These are phyloP conservation scores for Heterobasidion parviporum DNA, from an alignment of 1,284 basidiomycete genomes.

Conservation along the genomic window DNA sequence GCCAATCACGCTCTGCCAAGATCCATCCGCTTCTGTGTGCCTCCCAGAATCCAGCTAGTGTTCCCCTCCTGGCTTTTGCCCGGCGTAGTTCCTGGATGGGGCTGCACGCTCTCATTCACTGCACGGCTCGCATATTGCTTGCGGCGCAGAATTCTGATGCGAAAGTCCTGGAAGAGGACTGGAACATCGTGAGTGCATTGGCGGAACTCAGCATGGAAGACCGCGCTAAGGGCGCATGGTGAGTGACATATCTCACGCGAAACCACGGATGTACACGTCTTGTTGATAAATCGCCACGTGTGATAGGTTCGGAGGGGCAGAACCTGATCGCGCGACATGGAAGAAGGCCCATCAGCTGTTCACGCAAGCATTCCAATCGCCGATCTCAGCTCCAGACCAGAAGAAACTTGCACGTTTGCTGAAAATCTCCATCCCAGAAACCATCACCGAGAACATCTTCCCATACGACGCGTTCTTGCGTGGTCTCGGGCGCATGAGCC, in stretches of 20 bases:
- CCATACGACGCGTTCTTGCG: constrained; percentile 66
- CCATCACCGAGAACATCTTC: constrained; percentile 56
- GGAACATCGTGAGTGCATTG: constrained; percentile 40
- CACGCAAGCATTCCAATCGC: constrained; percentile 49
- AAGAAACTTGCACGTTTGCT: constrained; percentile 51
- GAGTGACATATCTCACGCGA: constrained; percentile 14
- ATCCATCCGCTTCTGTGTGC: constrained; percentile 72
- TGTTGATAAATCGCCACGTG: background rate
- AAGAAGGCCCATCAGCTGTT: constrained; percentile 50
- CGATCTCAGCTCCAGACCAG: constrained; percentile 36
- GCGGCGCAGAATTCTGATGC: constrained; percentile 41
- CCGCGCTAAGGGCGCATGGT: constrained; percentile 47
- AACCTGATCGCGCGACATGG: constrained; percentile 58
- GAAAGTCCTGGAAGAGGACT: constrained; percentile 34
- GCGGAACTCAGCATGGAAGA: constrained; percentile 64
- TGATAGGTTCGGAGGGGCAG: constrained; percentile 24
- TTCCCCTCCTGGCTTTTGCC: constrained; percentile 53
- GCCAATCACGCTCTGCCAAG: constrained; percentile 50
- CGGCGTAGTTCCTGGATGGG: constrained; percentile 62
- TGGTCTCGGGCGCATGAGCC: constrained; percentile 74
- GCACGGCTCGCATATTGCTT: constrained; percentile 56
- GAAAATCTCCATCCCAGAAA: constrained; percentile 45
- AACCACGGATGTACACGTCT: background rate
- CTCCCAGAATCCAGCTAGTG: constrained; percentile 61
- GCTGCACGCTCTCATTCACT: constrained; percentile 62